Conservation (phyloP, 768 basidiomycete genomes). For the Coprinopsis sp. region DNA sequence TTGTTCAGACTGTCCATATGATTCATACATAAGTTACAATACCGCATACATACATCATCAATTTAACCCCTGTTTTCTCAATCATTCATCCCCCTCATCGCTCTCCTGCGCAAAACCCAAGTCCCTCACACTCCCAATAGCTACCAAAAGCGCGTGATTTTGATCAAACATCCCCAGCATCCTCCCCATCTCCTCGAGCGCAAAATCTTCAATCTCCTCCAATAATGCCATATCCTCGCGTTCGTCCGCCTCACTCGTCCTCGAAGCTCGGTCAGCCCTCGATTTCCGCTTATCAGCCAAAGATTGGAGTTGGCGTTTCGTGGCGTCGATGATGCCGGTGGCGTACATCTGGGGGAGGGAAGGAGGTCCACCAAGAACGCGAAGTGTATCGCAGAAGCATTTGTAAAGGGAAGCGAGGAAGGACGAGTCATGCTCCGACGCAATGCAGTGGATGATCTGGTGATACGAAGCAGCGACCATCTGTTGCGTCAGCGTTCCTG, state of each 20-base stretch:
- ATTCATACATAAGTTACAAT: too few species aligned
- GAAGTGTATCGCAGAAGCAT: conserved; percentile 57
- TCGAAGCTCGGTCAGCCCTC: conserved; percentile 30
- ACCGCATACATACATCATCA: too few species aligned
- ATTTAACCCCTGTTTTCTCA: not conserved
- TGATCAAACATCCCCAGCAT: conserved; percentile 51
- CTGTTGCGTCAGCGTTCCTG: conserved; percentile 56
- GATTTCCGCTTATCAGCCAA: conserved; percentile 66
- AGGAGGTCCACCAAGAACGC: conserved; percentile 51
- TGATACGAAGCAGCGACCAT: conserved; percentile 68
- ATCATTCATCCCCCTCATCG: conserved; percentile 33
- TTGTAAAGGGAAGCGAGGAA: conserved; percentile 77
- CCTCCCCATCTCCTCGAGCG: conserved; percentile 74
- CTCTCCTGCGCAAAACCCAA: conserved; percentile 52
- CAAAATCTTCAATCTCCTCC: conserved; percentile 83
- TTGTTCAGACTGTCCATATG: too few species aligned
- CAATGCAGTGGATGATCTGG: conserved; percentile 59
- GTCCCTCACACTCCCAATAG: conserved; percentile 67
- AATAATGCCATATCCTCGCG: conserved; percentile 65
- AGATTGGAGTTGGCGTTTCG: conserved; percentile 63
- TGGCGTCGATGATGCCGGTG: conserved; percentile 57
- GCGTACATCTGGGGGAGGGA: conserved; percentile 51
- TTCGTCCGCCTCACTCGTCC: conserved; percentile 25
- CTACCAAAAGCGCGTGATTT: conserved; percentile 62
- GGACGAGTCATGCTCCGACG: conserved; percentile 65